These are phyloP conservation scores for Pseudisothecium myosuroides DNA, from an alignment of 225 moss, liverwort and hornwort genomes.

Conservation along the genomic window DNA sequence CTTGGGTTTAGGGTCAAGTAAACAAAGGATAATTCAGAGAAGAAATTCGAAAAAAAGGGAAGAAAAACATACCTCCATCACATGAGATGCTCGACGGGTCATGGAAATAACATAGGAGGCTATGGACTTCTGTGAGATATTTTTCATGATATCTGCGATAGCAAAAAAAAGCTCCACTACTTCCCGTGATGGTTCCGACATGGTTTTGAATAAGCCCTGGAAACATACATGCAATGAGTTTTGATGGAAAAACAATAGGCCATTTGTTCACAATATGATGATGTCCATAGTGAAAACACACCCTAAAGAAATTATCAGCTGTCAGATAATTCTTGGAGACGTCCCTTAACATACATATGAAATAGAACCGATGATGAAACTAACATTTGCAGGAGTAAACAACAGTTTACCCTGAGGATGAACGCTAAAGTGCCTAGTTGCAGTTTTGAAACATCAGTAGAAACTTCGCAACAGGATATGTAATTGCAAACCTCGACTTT, in stretches of 20 bases:
- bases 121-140: conserved; percentile 63
- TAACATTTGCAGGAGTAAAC: not conserved
- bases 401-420: not conserved
- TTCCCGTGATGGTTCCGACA: conserved; percentile 64
- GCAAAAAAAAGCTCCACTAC: conserved; percentile 76
- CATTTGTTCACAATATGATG: not conserved
- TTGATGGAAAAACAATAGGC: not conserved
- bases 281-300: not conserved
- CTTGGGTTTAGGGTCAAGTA: not conserved
- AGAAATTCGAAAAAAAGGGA: not conserved
- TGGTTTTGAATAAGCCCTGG: conserved; percentile 47
- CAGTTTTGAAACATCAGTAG: not conserved
- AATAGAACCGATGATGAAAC: not conserved
- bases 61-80: conserved; percentile 60
- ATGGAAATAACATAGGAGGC: conserved; percentile 98
- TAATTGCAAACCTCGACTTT: conserved; percentile 44
- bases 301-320: not conserved
- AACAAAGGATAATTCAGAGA: not conserved
- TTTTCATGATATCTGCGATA: conserved; percentile 63
- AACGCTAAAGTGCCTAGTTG: not conserved
- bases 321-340: not conserved
- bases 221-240: not conserved
- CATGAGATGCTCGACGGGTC: conserved; percentile 90
- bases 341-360: not conserved
- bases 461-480: not conserved